Base-by-base conservation (phyloP, 306 rosid species). In the Pachyrhizus erosus region DNA sequence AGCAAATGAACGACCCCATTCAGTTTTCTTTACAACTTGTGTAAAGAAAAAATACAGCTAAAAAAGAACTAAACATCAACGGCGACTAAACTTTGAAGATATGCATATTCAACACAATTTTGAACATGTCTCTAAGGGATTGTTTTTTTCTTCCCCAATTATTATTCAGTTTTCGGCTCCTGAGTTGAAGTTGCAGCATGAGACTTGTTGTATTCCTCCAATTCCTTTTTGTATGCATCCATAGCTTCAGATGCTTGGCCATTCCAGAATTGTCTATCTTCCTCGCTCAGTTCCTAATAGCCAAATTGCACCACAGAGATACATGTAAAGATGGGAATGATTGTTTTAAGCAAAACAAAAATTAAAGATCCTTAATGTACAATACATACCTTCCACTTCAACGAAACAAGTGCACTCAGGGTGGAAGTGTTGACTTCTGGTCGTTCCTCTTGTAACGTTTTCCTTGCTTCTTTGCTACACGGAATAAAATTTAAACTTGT, bases 401-500 rank as follows among this genome's bases (percentile, higher is more conserved):
- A 82, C 0, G 98, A 96, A 73, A 96, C 69, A 17, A 92, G 83
- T n/a, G 92, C 90, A 72, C 27, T 91, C 0, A 96, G 68, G 73
- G 92, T 91, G 14, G 90, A 80, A 73, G 39, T 84, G 43, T 67
- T 86, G 2, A 88, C 42, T 61, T 85, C 94, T 15, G 91, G 91
- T 73, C 89, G 65, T 79, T 91, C 96, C 87, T 90, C 99, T 43
- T 73, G 49, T 18, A 92, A 65, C 45, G 21, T 75, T 82, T 86
- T 93, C 88, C 98, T 93, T 64, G 91, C 92, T 82, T 92, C 98
- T 81, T 91, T 92, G 83, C 94, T 88, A 84, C 83, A 84, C 7
- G 14, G 4, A 40, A 11, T 5, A 20, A 37, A 65, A 72, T 15
- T n/a, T 3, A n/a, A 4, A 43, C 54, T 65, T 7, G 12, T 66